Evolutionary conservation across 2,329 filamentous ascomycete genomes (phyloP), one percentile per base, ranked within the genome.

Genomic region (Elsinoe batatas): DNA sequence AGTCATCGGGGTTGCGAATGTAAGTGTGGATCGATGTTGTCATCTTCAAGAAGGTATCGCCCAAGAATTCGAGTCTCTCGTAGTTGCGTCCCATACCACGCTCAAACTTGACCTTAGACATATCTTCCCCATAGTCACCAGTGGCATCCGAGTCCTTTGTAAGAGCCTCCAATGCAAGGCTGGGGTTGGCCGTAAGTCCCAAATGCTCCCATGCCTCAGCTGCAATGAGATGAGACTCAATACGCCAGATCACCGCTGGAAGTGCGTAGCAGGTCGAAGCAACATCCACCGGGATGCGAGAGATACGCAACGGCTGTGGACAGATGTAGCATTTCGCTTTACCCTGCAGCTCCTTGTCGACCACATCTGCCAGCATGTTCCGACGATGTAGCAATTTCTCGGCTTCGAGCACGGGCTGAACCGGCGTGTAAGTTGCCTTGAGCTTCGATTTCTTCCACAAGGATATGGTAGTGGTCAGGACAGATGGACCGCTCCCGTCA

Each of bases 11-110:
- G 17, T 87, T 82, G 26, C 83, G 78, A 0, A 85, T 85, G 66
- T 87, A 97, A 0, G 95, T 76, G 0, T 90, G 84, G 54, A 98
- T 90, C 0, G 91, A 91, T 0, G 91, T 96, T 10, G 88, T 88
- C 84, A 96, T 91, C 71, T 98, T 98, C 58, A 98, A 76, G 64
- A 96, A 95, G 33, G 85, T 87, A 67, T 98, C 93, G 0, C 93
- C 93, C 1, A 97, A 77, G 58, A 96, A 95, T 64, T 98, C 93
- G 0, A 97, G 77, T 11, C 93, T 81, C 68, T 98, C 93, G 64
- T 98, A 98, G 63, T 97, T 97, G 37, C 84, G 85, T 1, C 90
- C 89, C 89, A 95, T 95, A 2, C 90, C 91, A 47, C 79, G 75
- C 62, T 90, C 87, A 46, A 91, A 83, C 61, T 90, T 87, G 53